Evolutionary conservation across 768 basidiomycete species (phyloP).

Genomic region (Galerina marginata): DNA sequence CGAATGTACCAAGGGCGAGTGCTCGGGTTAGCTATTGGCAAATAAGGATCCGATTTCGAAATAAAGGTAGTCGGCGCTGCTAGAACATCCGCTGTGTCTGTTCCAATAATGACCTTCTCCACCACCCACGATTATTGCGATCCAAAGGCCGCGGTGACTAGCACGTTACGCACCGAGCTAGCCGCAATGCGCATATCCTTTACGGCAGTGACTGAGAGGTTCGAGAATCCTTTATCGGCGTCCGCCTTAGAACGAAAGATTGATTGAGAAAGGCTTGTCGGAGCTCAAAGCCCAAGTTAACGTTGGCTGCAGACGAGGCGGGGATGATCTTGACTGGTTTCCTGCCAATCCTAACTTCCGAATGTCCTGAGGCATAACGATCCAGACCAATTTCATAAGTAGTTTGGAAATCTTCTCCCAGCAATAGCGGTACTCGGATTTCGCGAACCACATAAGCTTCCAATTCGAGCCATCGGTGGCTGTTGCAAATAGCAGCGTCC

Average conservation of each 20-base stretch:
- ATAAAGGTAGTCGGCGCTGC: slow-evolving; percentile 16
- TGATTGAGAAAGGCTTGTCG: slow-evolving; percentile 8
- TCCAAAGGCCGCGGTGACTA: slow-evolving; percentile 9
- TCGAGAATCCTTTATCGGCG: neutral
- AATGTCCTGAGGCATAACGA: slow-evolving; percentile 8
- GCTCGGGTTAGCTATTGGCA: slow-evolving; percentile 16
- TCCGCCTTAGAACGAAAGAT: neutral
- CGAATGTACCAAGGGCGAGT: slow-evolving; percentile 7
- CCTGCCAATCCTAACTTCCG: slow-evolving; percentile 12
- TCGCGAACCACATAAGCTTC: slow-evolving; percentile 30
- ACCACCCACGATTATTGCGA: slow-evolving; percentile 20
- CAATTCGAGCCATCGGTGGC: slow-evolving; percentile 11
- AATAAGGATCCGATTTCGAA: neutral
- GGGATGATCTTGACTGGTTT: neutral
- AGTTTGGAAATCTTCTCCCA: slow-evolving; percentile 21
- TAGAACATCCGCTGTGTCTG: slow-evolving; percentile 2
- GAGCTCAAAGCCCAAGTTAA: slow-evolving; percentile 25
- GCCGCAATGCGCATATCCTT: neutral
- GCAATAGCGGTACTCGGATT: slow-evolving; percentile 24
- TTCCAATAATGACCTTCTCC: slow-evolving; percentile 19
- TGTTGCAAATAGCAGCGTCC: slow-evolving; percentile 8
- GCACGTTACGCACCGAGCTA: neutral
- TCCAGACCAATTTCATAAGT: slow-evolving; percentile 13
- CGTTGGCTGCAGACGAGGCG: slow-evolving; percentile 10
- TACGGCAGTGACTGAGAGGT: neutral